These are phyloP conservation scores for Protostelium mycophagum DNA, from an alignment of 78 protist species.

Conservation along the genomic window DNA sequence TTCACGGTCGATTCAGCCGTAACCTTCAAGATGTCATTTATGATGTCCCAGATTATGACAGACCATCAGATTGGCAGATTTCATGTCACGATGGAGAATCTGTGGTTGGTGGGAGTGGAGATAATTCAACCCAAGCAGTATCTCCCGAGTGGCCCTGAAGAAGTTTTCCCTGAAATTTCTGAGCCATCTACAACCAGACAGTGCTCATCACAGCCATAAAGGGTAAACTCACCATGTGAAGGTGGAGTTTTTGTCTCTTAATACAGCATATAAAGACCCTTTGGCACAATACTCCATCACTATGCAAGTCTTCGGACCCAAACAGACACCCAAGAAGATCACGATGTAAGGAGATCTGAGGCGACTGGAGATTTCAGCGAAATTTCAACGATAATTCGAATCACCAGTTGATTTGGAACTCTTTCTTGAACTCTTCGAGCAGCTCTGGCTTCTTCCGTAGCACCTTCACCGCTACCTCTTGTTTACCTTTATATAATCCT, in stretches of 20 bases:
- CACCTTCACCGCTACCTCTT: constrained; percentile 62
- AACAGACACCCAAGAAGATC: constrained; percentile 34
- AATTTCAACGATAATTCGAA: not conserved
- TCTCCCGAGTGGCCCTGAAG: constrained; percentile 52
- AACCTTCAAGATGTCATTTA: no score
- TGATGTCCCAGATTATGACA: no score
- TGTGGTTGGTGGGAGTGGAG: constrained; percentile 52
- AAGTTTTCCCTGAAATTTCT: no score
- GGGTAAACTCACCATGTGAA: no score
- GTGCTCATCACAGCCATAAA: no score
- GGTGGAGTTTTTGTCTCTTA: constrained; percentile 27
- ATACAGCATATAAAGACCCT: constrained; percentile 42
- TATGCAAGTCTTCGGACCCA: constrained; percentile 53
- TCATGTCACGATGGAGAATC: constrained; percentile 61
- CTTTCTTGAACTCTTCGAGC: constrained; percentile 57
- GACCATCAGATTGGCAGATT: constrained; percentile 53
- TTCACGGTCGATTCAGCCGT: constrained; percentile 44
- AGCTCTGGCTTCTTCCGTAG: constrained; percentile 15
- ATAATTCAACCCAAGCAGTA: constrained; percentile 29
- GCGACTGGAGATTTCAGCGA: not conserved
- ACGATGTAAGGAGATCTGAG: constrained; percentile 50
- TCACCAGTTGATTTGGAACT: constrained; percentile 60
- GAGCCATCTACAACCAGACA: no score
- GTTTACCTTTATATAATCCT: not conserved
- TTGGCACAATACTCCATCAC: constrained; percentile 61